A percentile compares a stretch with the other conserved stretches of the same genome.
phyloP scores from a whole-genome alignment of 768 basidiomycete genomes.

The Suillus ampliporus region DNA sequence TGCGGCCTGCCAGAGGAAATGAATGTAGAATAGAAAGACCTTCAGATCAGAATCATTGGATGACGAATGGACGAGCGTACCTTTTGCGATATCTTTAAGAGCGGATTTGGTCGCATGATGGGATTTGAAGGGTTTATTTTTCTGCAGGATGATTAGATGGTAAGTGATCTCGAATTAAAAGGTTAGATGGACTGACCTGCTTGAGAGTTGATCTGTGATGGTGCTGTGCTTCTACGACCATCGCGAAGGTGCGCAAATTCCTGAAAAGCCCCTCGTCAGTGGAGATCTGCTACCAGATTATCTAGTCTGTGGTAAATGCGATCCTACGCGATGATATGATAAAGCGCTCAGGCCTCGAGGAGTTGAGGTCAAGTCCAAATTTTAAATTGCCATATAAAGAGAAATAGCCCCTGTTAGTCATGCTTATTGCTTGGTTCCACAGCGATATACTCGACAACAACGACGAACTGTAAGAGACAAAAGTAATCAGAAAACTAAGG shows the following conservation, averaged over 20 bases:
- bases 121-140: slow-evolving; percentile 94
- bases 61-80: slow-evolving; percentile 40
- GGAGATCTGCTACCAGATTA: not conserved
- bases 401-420: not conserved
- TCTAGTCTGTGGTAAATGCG: not conserved
- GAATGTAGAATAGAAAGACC: not conserved
- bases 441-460: too few relatives aligned
- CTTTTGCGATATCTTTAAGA: slow-evolving; percentile 85
- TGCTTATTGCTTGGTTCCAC: too few relatives aligned
- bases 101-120: slow-evolving; percentile 87
- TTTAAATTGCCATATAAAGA: not conserved
- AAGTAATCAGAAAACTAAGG: too few relatives aligned
- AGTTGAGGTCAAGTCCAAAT: too few relatives aligned
- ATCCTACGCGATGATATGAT: not conserved
- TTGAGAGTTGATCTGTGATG: slow-evolving; percentile 86
- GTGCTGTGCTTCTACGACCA: slow-evolving; percentile 55
- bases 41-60: not conserved
- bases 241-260: slow-evolving; percentile 15
- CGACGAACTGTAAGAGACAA: too few relatives aligned
- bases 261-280: not conserved
- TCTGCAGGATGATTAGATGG: slow-evolving; percentile 44
- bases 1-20: slow-evolving; percentile 54
- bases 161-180: slow-evolving; percentile 5
- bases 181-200: slow-evolving; percentile 55
- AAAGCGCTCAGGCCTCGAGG: too few relatives aligned